A percentile compares a stretch with the other conserved stretches of the same genome.
Evolutionary conservation across 2,329 filamentous ascomycete species (phyloP).

Genomic region (Nothopassalora personata): DNA sequence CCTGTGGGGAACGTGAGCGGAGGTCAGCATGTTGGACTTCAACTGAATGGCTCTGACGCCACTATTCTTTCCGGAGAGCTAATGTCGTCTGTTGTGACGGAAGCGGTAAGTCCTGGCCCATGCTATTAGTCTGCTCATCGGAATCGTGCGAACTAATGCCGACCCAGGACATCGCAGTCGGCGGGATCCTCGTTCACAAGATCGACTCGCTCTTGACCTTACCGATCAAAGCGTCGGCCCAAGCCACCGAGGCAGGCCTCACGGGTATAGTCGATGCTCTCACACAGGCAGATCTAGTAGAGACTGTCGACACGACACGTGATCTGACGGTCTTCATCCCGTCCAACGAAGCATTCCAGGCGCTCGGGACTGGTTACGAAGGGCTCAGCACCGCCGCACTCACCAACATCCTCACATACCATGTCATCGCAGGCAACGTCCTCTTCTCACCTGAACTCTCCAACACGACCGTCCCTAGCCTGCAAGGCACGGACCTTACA

Average conservation of each 20-base stretch:
- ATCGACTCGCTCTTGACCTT: slow-evolving; percentile 15
- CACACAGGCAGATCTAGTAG: slow-evolving; percentile 3
- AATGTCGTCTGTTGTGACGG: slow-evolving; percentile 31
- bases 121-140: neutral
- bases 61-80: slow-evolving; percentile 34
- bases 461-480: slow-evolving; percentile 6
- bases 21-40: slow-evolving; percentile 35
- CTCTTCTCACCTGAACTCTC: slow-evolving; percentile 11
- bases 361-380: neutral
- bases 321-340: slow-evolving; percentile 21
- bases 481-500: slow-evolving; percentile 2
- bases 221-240: neutral
- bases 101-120: slow-evolving; percentile 21
- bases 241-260: slow-evolving; percentile 8
- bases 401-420: slow-evolving; percentile 1
- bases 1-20: slow-evolving; percentile 37
- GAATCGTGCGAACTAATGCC: neutral
- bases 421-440: slow-evolving; percentile 2
- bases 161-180: slow-evolving; percentile 15
- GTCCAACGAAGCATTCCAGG: neutral
- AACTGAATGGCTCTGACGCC: slow-evolving; percentile 31
- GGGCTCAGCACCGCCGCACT: neutral
- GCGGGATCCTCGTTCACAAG: slow-evolving; percentile 16
- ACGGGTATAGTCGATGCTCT: slow-evolving; percentile 14
- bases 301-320: slow-evolving; percentile 6